Evolutionary conservation across 2,329 filamentous ascomycete genomes (phyloP).

Genomic region (Capronia epimyces): DNA sequence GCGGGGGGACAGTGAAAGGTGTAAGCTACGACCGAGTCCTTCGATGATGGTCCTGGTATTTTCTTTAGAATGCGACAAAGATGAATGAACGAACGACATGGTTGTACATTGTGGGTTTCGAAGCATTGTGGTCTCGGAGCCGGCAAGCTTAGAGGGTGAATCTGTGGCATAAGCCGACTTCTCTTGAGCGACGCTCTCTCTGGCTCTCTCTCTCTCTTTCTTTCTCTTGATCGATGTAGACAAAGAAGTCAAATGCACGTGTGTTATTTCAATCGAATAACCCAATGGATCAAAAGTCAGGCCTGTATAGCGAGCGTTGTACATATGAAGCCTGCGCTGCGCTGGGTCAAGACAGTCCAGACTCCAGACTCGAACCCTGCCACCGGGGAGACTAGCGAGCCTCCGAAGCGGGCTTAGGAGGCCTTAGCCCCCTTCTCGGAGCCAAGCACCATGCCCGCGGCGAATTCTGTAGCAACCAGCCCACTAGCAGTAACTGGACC

Average conservation of each 20-base stretch:
- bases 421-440: slow-evolving; percentile 2
- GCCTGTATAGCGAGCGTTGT: no score
- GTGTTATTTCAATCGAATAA: no score
- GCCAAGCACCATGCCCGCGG: slow-evolving; percentile 2
- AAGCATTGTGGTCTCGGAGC: slow-evolving; percentile 5
- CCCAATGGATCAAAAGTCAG: no score
- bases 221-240: no score
- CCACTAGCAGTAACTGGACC: background rate
- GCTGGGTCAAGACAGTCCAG: background rate
- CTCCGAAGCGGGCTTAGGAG: slow-evolving; percentile 1
- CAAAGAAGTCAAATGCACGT: no score
- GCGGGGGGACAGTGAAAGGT: slow-evolving; percentile 68
- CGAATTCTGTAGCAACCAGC: background rate
- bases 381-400: slow-evolving; percentile 9
- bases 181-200: background rate
- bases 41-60: slow-evolving; percentile 11
- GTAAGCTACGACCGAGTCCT: slow-evolving; percentile 69
- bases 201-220: no score
- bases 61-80: background rate
- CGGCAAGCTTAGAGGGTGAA: slow-evolving; percentile 4
- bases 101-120: slow-evolving; percentile 2
- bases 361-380: background rate
- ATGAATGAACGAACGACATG: slow-evolving; percentile 7
- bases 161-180: background rate
- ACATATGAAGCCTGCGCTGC: no score